Evolutionary conservation across 805 yeast genomes (phyloP).

Genomic region (Nakazawaea ishiwadae): DNA sequence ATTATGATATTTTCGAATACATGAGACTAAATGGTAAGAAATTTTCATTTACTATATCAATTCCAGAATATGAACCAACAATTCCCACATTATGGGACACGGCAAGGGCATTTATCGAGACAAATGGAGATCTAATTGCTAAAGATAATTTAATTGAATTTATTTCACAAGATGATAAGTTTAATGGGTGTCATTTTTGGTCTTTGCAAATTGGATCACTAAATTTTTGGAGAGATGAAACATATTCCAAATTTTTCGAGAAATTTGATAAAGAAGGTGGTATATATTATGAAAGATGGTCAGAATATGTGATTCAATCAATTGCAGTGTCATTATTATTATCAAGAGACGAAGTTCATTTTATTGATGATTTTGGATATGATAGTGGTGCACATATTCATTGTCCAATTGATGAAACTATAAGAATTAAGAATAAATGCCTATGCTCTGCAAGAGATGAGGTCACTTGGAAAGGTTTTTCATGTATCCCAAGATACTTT

Average conservation of each 20-base stretch:
- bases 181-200: constrained; percentile 88
- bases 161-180: constrained; percentile 62
- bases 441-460: constrained; percentile 68
- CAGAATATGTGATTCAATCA: constrained; percentile 90
- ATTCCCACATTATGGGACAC: constrained; percentile 75
- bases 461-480: constrained; percentile 71
- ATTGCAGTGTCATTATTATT: constrained; percentile 79
- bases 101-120: constrained; percentile 54
- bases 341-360: constrained; percentile 65
- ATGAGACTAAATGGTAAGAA: constrained; percentile 73
- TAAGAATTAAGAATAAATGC: constrained; percentile 62
- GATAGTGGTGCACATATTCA: constrained; percentile 76
- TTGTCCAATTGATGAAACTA: constrained; percentile 66
- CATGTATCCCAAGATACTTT: constrained; percentile 65
- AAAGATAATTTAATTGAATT: constrained; percentile 64
- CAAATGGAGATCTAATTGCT: constrained; percentile 56
- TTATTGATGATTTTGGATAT: constrained; percentile 83
- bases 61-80: constrained; percentile 70
- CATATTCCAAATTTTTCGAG: constrained; percentile 68
- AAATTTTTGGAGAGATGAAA: constrained; percentile 69
- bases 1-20: constrained; percentile 74
- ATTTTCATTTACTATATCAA: constrained; percentile 74
- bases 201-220: constrained; percentile 80
- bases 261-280: constrained; percentile 79
- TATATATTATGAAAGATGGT: constrained; percentile 93